Base-by-base conservation (phyloP, 2,329 filamentous ascomycete genomes). In the Amauroascus niger region DNA sequence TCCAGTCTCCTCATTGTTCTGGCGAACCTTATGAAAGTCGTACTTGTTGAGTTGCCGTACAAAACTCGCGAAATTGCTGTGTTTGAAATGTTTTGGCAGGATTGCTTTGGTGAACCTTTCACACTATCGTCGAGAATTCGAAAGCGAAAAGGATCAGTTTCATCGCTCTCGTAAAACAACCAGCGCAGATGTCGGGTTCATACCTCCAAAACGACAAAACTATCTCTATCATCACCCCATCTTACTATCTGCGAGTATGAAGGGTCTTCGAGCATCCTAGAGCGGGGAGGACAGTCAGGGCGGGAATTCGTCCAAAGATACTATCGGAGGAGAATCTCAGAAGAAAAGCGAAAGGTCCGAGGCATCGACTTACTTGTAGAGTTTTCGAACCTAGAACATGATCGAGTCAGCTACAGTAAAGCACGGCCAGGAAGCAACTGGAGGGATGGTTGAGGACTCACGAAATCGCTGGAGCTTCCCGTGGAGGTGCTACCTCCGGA, bases 91-190 rank as follows among this genome's bases (percentile, higher is more conserved):
- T 68, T 97, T 96, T 1, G 93, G 93, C 14, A 98, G 81, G 63
- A 98, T 95, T 37, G 87, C 86, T 69, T 96, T 95, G 20, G 93
- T 97, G 66, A 98, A 98, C 70, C 95, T 95, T 69, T 97, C 91
- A 70, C 94, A 95, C 91, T 96, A 68, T 24, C 55, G 4, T 11
- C 24, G 16, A 44, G 28, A 24, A 33, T 20, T 18, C 26, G 20
- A 2, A 28, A 16, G 6, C 6, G n/a, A n/a, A n/a, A n/a, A n/a
- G n/a, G n/a, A 28, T 39, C 37, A 54, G 37, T 41, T 9, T n/a
- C n/a, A 14, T 20, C 6, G n/a, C n/a, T 22, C 3, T 6, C 32
- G 8, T 32, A 20, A 40, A 30, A 44, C 18, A 47, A 20, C 13
- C 18, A 44, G 40, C 16, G 37, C 22, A 22, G 6, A 16, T 20